These are phyloP conservation scores for Talaromyces sp. DNA, from an alignment of 2,329 filamentous ascomycete genomes.

Conservation along the genomic window DNA sequence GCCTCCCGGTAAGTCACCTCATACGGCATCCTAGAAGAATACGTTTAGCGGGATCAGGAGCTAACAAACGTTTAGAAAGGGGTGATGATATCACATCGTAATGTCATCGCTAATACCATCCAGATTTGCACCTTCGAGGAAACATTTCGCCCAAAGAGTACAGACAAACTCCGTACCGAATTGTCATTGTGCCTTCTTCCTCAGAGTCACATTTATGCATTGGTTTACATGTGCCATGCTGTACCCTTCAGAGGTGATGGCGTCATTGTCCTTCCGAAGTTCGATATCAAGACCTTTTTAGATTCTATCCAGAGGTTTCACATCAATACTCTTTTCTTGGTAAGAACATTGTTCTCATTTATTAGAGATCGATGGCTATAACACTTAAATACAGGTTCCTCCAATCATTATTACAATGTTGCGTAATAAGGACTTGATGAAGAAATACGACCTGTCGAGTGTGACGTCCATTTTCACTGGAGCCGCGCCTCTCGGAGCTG, in stretches of 20 bases:
- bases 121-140: constrained; percentile 58
- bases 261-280: constrained; percentile 67
- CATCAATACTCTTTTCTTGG: constrained; percentile 65
- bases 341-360: constrained; percentile 31
- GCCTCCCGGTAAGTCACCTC: constrained; percentile 59
- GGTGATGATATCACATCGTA: constrained; percentile 76
- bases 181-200: constrained; percentile 67
- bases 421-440: constrained; percentile 59
- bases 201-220: constrained; percentile 76
- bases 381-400: constrained; percentile 56
- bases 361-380: neutral
- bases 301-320: constrained; percentile 64
- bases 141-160: constrained; percentile 26
- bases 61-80: constrained; percentile 59
- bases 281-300: constrained; percentile 66
- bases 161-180: constrained; percentile 50
- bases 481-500: constrained; percentile 72
- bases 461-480: constrained; percentile 67
- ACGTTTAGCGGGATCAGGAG: neutral
- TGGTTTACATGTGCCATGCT: constrained; percentile 67
- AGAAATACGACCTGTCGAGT: constrained; percentile 68
- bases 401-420: constrained; percentile 77
- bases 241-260: constrained; percentile 69
- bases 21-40: no score
- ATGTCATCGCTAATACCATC: constrained; percentile 73